A percentile compares a stretch with the other conserved stretches of the same genome.
Conservation (phyloP, 192 early-diverging fungal species). For the Podila epigama region DNA sequence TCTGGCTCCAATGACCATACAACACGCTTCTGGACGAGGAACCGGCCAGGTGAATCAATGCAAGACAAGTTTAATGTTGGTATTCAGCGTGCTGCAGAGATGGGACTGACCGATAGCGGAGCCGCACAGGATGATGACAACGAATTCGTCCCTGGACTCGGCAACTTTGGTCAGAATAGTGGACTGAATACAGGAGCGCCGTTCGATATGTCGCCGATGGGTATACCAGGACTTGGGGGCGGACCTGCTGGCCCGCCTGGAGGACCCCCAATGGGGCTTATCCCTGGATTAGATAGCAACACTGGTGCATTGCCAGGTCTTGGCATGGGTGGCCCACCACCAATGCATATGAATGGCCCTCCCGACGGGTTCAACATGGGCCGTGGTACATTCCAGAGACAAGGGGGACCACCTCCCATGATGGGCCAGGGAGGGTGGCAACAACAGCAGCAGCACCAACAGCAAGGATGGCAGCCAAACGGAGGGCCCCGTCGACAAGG, state of each 20-base stretch:
- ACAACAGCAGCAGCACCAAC: not conserved
- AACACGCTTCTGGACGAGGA: conserved; percentile 94
- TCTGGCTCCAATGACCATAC: conserved; percentile 96
- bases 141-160: conserved; percentile 48
- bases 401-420: conserved; percentile 8
- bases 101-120: conserved; percentile 46
- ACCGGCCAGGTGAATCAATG: conserved; percentile 80
- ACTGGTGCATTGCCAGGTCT: conserved; percentile 29
- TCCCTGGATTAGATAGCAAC: conserved; percentile 19
- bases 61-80: conserved; percentile 65
- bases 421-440: conserved; percentile 23
- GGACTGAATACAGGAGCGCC: not conserved
- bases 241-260: conserved; percentile 19
- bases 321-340: conserved; percentile 40
- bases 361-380: conserved; percentile 1
- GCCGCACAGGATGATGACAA: conserved; percentile 49
- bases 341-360: conserved; percentile 1
- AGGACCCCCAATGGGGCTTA: conserved; percentile 21
- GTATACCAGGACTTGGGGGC: conserved; percentile 41
- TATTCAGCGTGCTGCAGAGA: conserved; percentile 56
- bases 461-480: conserved; percentile 12
- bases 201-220: conserved; percentile 41
- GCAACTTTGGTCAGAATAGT: conserved; percentile 15
- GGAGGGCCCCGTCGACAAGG: conserved; percentile 17
- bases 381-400: conserved; percentile 21